Base-by-base conservation (phyloP, 805 yeast species). In the Kluyveromyces siamensis region DNA sequence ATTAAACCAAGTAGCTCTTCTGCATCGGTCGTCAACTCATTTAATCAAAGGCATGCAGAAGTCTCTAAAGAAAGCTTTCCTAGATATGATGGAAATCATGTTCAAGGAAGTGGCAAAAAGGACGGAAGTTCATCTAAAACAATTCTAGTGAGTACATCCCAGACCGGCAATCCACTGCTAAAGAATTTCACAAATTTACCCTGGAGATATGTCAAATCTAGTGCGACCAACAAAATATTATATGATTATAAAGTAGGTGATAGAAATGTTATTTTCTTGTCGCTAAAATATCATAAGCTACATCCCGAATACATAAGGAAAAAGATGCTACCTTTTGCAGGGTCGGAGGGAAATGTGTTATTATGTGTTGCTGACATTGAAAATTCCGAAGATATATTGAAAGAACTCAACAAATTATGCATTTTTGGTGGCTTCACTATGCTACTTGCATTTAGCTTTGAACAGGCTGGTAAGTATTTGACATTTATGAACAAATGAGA, bases 241-340 rank as follows among this genome's bases (percentile, higher is more conserved):
- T 84, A 70, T 55, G 95, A 86, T 60, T 86, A 85, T 62, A 71
- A 81, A 44, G 74, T 85, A 14, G 80, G 76, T 69, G 81, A 30
- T 65, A 75, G 62, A 63, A 79, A 61, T 49, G 75, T 83, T 1
- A 56, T 86, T 0, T 84, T 84, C 54, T 69, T 86, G 2, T 79
- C 87, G 1, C 62, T 86, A 44, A 81, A 83, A 46, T 86, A 85
- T 60, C 88, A 84, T 59, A 84, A 84, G 61, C 67, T 86, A 38
- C 84, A 82, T 54, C 88, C 90, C 0, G 91, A 84, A 55, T 85
- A 86, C 56, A 73, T 86, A 2, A 75, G 77, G 65, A 77, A 77
- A 52, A 71, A 84, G 50, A 72, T 83, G 63, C 71, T 65, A 51
- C 65, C 69, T 33, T 53, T 68, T 47, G 40, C 57, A 7, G 74